phyloP scores from a whole-genome alignment of 768 basidiomycete species.

The Lactarius psammicola region DNA sequence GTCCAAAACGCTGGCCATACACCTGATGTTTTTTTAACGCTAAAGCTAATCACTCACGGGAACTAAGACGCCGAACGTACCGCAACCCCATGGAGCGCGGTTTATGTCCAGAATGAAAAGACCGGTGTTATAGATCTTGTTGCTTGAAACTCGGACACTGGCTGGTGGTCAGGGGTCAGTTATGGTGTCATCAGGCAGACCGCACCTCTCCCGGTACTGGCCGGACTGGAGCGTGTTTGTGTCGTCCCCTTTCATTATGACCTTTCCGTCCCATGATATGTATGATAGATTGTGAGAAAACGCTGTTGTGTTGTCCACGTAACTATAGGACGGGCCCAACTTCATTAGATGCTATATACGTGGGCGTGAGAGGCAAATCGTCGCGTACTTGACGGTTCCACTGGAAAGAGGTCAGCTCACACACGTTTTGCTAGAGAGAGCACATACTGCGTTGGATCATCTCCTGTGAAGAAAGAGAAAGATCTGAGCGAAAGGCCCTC shows the following conservation, averaged over 20 bases:
- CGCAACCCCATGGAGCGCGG: constrained; percentile 87
- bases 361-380: not conserved
- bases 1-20: constrained; percentile 88
- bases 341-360: not conserved
- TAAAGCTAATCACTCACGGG: not conserved
- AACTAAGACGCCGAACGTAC: constrained; percentile 41
- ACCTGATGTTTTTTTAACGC: constrained; percentile 40
- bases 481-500: constrained; percentile 15
- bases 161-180: not conserved
- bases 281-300: constrained; percentile 54
- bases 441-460: constrained; percentile 27
- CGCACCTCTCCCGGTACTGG: constrained; percentile 59
- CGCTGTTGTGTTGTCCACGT: constrained; percentile 55
- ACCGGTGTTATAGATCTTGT: constrained; percentile 65
- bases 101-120: constrained; percentile 83
- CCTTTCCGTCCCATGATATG: constrained; percentile 53
- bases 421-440: constrained; percentile 1
- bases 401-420: constrained; percentile 39
- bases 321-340: constrained; percentile 43
- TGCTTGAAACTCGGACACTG: constrained; percentile 76
- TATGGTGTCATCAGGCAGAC: not conserved
- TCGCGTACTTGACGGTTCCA: constrained; percentile 67
- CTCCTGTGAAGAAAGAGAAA: constrained; percentile 22
- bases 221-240: constrained; percentile 54
- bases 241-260: constrained; percentile 78